A percentile compares a stretch with the other conserved stretches of the same genome.
phyloP scores from a whole-genome alignment of 2,329 filamentous ascomycete species.

The Microcyclosporella mali region DNA sequence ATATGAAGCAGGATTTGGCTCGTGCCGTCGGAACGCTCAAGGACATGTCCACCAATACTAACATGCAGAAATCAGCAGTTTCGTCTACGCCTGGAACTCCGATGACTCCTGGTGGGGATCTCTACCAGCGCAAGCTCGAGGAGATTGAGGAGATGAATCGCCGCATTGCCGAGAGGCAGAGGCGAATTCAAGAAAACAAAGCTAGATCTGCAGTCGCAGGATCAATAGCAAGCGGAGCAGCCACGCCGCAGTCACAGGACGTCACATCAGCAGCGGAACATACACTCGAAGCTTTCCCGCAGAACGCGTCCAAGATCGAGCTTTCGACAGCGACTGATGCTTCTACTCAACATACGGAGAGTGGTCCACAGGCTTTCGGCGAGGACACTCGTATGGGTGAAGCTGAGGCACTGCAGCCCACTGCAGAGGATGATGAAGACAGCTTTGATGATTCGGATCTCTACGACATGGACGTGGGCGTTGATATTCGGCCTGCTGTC shows the following conservation, averaged over 20 bases:
- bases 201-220: no score
- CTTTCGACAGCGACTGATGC: no score
- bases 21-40: no score
- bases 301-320: no score
- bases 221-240: no score
- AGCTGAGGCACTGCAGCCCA: background rate
- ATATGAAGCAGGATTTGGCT: no score
- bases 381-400: background rate
- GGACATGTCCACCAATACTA: background rate
- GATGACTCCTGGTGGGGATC: constrained; percentile 4
- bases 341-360: no score
- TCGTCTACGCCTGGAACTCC: constrained; percentile 17
- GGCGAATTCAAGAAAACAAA: constrained; percentile 32
- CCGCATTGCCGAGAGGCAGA: constrained; percentile 37
- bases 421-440: constrained; percentile 11
- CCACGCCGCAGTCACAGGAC: constrained; percentile 4
- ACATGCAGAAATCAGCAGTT: background rate
- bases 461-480: constrained; percentile 7
- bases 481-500: background rate
- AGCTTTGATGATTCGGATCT: constrained; percentile 10
- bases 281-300: constrained; percentile 7
- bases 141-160: constrained; percentile 23
- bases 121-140: constrained; percentile 16
- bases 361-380: background rate
- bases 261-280: constrained; percentile 5